phyloP scores from a whole-genome alignment of 2,329 filamentous ascomycete genomes.

The Sporothrix dimorphospora region DNA sequence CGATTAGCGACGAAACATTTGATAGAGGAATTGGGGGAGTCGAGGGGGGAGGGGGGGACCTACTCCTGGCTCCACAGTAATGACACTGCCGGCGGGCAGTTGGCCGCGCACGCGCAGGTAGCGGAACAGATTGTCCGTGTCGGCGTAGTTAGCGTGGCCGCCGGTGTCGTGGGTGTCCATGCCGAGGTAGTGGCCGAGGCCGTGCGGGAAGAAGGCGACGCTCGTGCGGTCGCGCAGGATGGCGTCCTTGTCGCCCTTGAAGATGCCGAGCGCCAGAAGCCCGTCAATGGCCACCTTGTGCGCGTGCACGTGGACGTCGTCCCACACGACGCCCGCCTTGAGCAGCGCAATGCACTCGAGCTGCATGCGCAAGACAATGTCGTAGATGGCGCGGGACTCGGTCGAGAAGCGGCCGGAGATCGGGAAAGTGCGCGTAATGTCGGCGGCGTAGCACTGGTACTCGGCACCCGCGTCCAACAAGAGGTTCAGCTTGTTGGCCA shows the following conservation, averaged over 20 bases:
- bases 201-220: constrained; percentile 89
- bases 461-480: constrained; percentile 84
- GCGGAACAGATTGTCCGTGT: constrained; percentile 81
- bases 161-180: constrained; percentile 91
- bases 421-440: constrained; percentile 84
- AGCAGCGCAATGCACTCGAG: constrained; percentile 72
- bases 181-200: constrained; percentile 86
- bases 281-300: constrained; percentile 83
- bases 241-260: constrained; percentile 69
- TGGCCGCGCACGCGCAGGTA: constrained; percentile 80
- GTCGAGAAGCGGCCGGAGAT: constrained; percentile 71
- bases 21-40: too few relatives aligned
- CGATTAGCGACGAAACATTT: too few relatives aligned
- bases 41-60: constrained; percentile 41
- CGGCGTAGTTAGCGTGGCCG: constrained; percentile 75
- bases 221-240: constrained; percentile 80
- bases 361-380: constrained; percentile 87
- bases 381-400: constrained; percentile 75
- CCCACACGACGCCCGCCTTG: constrained; percentile 75
- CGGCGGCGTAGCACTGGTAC: constrained; percentile 72
- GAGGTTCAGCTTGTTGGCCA: constrained; percentile 74
- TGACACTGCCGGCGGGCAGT: constrained; percentile 77
- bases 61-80: constrained; percentile 93
- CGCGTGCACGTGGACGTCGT: constrained; percentile 77
- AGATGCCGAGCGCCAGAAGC: constrained; percentile 72